Base-by-base conservation (phyloP, 345 rosid species). In the Microcos paniculata region DNA sequence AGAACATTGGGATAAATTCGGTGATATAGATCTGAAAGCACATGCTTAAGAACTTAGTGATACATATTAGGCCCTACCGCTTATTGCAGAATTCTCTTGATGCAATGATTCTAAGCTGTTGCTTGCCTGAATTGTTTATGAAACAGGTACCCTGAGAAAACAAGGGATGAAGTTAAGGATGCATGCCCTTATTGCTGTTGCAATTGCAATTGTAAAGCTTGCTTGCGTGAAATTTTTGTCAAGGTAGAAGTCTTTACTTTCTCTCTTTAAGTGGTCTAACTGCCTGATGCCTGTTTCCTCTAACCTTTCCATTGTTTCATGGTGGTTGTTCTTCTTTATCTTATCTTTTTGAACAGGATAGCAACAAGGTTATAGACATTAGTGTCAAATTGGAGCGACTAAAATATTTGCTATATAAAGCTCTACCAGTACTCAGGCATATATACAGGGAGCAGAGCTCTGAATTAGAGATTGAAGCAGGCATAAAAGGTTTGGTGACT, bases 181-280 rank as follows among this genome's bases (percentile, higher is more conserved):
- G 86, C 78, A 21, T 88, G 91, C 69, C 91, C 91, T 2, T 88
- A 77, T 74, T 88, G 91, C 49, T 55, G 79, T 9, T 82, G 85
- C 70, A 79, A 85, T 79, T 88, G 91, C 73, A 88, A 85, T 80
- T 88, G 89, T 78, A 84, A 85, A 79, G 48, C 76, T 28, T 88
- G 91, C 85, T 82, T 88, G 68, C 82, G 84, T 78, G 83, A 84
- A 76, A 78, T 67, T 62, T 70, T 81, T 42, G 40, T 76, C 43
- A 70, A 42, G 85, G 91, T 85, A 71, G 7, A 79, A 58, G 58
- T 63, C 68, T 65, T 73, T 11, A 68, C 28, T 51, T 30, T 68
- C 38, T 67, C 7, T 28, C 23, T 48, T 33, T 21, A 18, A 48
- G 23, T 48, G 35, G 49, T 68, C 56, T 26, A 46, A 7, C 71